These are phyloP conservation scores for Cucurbita argyrosperma DNA, from an alignment of 306 rosid genomes.

Conservation along the genomic window DNA sequence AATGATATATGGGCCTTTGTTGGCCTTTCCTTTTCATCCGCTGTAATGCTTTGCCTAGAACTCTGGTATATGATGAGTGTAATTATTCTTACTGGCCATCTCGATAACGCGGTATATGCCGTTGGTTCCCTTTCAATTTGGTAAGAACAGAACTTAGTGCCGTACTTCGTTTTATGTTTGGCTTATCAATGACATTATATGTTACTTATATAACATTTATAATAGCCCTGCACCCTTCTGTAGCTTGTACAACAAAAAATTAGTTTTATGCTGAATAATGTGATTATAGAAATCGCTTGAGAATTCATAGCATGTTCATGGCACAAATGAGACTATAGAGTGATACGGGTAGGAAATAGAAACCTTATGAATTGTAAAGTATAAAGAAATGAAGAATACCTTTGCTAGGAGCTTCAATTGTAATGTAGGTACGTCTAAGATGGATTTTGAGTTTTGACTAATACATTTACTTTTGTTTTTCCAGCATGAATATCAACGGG, in stretches of 20 bases:
- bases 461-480: constrained; percentile 12
- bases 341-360: neutral
- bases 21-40: constrained; percentile 77
- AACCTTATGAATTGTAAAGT: neutral
- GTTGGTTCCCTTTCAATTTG: constrained; percentile 74
- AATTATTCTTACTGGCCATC: constrained; percentile 61
- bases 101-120: constrained; percentile 53
- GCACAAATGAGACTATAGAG: neutral
- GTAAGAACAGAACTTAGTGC: constrained; percentile 22
- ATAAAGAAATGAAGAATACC: neutral
- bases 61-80: constrained; percentile 76
- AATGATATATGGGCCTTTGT: constrained; percentile 74
- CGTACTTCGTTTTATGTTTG: neutral
- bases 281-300: neutral
- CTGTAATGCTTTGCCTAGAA: constrained; percentile 90
- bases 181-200: neutral
- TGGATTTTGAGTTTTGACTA: neutral
- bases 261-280: neutral
- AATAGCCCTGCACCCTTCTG: neutral
- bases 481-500: constrained; percentile 66
- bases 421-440: neutral
- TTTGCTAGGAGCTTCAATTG: neutral
- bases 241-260: neutral
- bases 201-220: neutral
- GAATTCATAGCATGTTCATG: neutral